Conservation (phyloP, 495 filamentous ascomycete species). For the Friedmanniomyces endolithicus region DNA sequence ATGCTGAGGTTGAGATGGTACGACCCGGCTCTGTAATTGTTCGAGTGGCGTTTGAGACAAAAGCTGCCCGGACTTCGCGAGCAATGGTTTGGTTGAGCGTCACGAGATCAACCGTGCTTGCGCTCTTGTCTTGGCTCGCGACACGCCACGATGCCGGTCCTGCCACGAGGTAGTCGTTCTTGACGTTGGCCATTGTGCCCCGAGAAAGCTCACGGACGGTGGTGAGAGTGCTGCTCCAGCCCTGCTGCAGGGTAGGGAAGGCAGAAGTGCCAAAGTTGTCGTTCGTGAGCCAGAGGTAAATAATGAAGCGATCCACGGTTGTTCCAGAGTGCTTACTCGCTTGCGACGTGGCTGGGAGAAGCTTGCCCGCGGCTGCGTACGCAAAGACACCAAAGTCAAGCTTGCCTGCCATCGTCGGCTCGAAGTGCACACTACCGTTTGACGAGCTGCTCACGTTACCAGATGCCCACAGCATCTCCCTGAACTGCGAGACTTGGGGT, state of each 20-base stretch:
- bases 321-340: not conserved
- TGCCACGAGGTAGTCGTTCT: not conserved
- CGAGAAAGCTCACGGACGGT: not conserved
- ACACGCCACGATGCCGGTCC: not conserved
- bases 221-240: not conserved
- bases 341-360: not conserved
- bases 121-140: not conserved
- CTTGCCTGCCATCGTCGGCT: slow-evolving; percentile 2
- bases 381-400: not conserved
- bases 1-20: not conserved
- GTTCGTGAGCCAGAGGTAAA: slow-evolving; percentile 4
- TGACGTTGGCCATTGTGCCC: not conserved
- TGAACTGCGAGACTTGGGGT: not conserved
- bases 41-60: not conserved
- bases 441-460: not conserved
- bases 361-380: not conserved
- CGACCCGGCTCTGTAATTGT: not conserved
- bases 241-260: not conserved
- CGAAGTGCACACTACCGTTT: not conserved
- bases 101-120: not conserved
- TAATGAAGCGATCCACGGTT: not conserved
- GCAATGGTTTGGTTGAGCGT: slow-evolving; percentile 2
- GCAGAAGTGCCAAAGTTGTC: slow-evolving; percentile 2
- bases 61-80: not conserved
- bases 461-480: not conserved